Percentiles rank a stretch among this genome's conserved stretches.
Conservation (phyloP, 805 yeast species). For the Candida stauntonica region DNA sequence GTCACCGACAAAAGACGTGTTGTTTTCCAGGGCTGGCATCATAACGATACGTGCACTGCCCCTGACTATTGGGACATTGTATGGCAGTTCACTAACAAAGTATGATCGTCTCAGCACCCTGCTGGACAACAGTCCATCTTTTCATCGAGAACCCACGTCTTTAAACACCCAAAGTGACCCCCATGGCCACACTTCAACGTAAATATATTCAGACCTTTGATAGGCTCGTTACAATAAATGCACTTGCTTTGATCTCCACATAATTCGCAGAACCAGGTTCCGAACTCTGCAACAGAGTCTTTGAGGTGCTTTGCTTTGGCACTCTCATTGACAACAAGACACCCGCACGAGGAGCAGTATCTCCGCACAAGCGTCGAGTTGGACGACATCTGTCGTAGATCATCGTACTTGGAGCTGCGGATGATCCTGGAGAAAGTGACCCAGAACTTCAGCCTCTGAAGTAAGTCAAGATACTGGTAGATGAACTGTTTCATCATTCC, state of each 20-base stretch:
- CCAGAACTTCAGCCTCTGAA: conserved; percentile 48
- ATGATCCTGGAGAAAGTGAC: conserved; percentile 54
- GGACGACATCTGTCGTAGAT: conserved; percentile 27
- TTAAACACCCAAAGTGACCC: conserved; percentile 78
- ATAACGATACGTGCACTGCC: conserved; percentile 78
- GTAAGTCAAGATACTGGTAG: conserved; percentile 47
- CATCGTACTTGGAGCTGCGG: conserved; percentile 34
- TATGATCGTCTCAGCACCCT: conserved; percentile 35
- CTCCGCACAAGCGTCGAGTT: conserved; percentile 38
- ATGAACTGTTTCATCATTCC: conserved; percentile 50
- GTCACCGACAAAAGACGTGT: conserved; percentile 48
- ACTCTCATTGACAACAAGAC: conserved; percentile 54
- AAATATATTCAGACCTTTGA: conserved; percentile 63
- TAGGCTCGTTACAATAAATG: conserved; percentile 69
- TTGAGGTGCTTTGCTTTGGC: conserved; percentile 37
- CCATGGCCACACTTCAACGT: conserved; percentile 77
- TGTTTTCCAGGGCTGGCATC: conserved; percentile 58
- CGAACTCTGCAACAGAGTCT: conserved; percentile 41
- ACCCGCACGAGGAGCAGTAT: conserved; percentile 58
- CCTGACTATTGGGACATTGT: conserved; percentile 75
- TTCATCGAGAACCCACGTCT: conserved; percentile 68
- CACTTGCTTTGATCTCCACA: conserved; percentile 54
- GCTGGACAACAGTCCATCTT: conserved; percentile 73
- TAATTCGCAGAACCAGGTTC: conserved; percentile 81
- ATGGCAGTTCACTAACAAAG: conserved; percentile 45